Evolutionary conservation across 2,329 filamentous ascomycete genomes (phyloP), one percentile per base, ranked within the genome.

Genomic region (Aureobasidium musti): DNA sequence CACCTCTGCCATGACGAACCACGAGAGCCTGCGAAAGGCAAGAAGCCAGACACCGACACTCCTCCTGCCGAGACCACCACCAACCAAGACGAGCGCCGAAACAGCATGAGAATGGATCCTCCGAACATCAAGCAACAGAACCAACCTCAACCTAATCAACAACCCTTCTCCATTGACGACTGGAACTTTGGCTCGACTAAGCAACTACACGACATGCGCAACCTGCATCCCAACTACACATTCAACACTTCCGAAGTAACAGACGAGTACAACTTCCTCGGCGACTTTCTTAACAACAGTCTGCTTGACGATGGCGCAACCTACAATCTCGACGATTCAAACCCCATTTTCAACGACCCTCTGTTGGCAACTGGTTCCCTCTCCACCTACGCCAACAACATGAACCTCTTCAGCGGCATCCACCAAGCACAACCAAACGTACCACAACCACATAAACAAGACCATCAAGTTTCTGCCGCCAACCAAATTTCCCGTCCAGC

Each of bases 1-100:
- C 95, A 99, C 80, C 85, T 99, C 71, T 99, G 95, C 80, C 95
- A 97, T 82, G 95, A 99, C 80, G 95, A 98, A 80, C 94, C 93
- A 72, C 89, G 94, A 78, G 94, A 99, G 75, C 83, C 88, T 72
- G 86, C 89, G 68, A 96, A 95, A 28, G 13, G n/a, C 23, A 73
- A 68, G 57, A 61, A 66, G 39, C 53, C 61, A 37, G 61, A 64
- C 13, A 45, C 65, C 2, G 65, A 67, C 1, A 39, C 49, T 2
- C 43, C 65, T 2, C 39, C 45, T 2, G 43, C 45, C 21, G 56
- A 63, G 14, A 17, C 28, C 1, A 60, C n/a, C 33, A 35, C 17
- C 37, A 35, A 47, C 49, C 26, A 60, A 26, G 63, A 67, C 50
- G 60, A 56, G 43, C 30, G 61, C 41, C 45, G 50, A 57, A 28